Evolutionary conservation across 495 filamentous ascomycete species (phyloP).

Genomic region (Daldinia vernicosa): DNA sequence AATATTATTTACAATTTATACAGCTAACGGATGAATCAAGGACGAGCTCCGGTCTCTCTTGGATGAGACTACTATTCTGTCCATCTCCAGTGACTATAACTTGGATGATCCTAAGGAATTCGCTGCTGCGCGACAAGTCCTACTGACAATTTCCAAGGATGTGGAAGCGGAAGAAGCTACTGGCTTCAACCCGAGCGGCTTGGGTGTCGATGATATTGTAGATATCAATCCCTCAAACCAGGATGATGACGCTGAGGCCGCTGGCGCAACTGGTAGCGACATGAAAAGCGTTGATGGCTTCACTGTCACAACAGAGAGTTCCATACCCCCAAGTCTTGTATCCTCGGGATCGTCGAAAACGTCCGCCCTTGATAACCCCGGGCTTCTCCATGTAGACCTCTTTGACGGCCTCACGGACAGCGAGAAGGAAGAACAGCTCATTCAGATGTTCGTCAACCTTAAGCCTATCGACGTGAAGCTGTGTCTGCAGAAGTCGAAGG

Average conservation of each 20-base stretch:
- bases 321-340: conserved; percentile 19
- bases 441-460: conserved; percentile 74
- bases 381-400: conserved; percentile 25
- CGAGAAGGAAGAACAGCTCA: conserved; percentile 65
- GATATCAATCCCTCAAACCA: conserved; percentile 25
- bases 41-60: conserved; percentile 46
- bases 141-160: conserved; percentile 66
- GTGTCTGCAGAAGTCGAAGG: conserved; percentile 69
- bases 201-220: conserved; percentile 51
- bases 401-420: conserved; percentile 63
- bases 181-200: conserved; percentile 82
- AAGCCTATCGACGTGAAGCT: conserved; percentile 69
- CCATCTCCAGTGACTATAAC: conserved; percentile 74
- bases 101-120: conserved; percentile 59
- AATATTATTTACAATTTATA: background rate
- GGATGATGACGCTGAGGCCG: conserved; percentile 22
- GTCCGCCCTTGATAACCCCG: conserved; percentile 14
- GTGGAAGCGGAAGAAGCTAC: conserved; percentile 72
- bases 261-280: conserved; percentile 25
- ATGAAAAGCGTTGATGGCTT: conserved; percentile 36
- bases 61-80: conserved; percentile 66
- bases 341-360: conserved; percentile 34
- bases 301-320: conserved; percentile 42
- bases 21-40: conserved; percentile 19
- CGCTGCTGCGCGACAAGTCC: conserved; percentile 57